Percentiles rank a stretch among this genome's conserved stretches.
phyloP scores from a whole-genome alignment of 2,329 filamentous ascomycete genomes.

The Ascomycota sp. region DNA sequence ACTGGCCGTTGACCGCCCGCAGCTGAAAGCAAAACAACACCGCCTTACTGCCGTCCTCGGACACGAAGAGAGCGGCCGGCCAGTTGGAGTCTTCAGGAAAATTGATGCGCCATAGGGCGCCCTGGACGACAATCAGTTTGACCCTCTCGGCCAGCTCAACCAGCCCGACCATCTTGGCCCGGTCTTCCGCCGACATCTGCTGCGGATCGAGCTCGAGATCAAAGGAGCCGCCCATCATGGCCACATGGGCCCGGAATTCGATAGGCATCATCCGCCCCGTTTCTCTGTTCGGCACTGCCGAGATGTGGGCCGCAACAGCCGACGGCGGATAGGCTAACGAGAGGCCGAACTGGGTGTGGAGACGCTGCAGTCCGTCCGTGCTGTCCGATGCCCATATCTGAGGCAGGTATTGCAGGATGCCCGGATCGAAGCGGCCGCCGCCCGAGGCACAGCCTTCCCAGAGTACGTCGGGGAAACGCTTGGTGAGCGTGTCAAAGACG shows the following conservation, averaged over 20 bases:
- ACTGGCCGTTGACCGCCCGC: slow-evolving; percentile 27
- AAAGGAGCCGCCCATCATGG: slow-evolving; percentile 49
- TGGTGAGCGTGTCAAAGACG: slow-evolving; percentile 38
- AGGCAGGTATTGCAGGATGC: slow-evolving; percentile 42
- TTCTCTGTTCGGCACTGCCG: slow-evolving; percentile 36
- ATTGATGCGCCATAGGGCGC: slow-evolving; percentile 37
- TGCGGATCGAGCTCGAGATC: slow-evolving; percentile 41
- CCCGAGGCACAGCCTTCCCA: slow-evolving; percentile 49
- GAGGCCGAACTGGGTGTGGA: slow-evolving; percentile 43
- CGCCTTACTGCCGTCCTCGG: slow-evolving; percentile 24
- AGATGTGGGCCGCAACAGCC: slow-evolving; percentile 45
- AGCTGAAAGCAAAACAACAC: slow-evolving; percentile 43
- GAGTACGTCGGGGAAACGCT: slow-evolving; percentile 37
- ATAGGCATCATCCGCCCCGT: slow-evolving; percentile 35
- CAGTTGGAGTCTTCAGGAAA: slow-evolving; percentile 39
- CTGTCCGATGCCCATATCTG: slow-evolving; percentile 47
- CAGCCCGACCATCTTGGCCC: slow-evolving; percentile 28
- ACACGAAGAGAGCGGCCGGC: slow-evolving; percentile 40
- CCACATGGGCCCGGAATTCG: slow-evolving; percentile 41
- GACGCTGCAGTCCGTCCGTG: slow-evolving; percentile 39
- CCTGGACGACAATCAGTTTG: slow-evolving; percentile 36
- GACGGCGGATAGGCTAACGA: slow-evolving; percentile 41
- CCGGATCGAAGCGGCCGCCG: slow-evolving; percentile 43
- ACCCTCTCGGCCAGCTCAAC: slow-evolving; percentile 32
- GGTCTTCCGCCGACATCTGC: slow-evolving; percentile 29